These are phyloP conservation scores for Nakaseomyces nivariensis DNA, from an alignment of 1,139 yeast genomes.

Conservation along the genomic window DNA sequence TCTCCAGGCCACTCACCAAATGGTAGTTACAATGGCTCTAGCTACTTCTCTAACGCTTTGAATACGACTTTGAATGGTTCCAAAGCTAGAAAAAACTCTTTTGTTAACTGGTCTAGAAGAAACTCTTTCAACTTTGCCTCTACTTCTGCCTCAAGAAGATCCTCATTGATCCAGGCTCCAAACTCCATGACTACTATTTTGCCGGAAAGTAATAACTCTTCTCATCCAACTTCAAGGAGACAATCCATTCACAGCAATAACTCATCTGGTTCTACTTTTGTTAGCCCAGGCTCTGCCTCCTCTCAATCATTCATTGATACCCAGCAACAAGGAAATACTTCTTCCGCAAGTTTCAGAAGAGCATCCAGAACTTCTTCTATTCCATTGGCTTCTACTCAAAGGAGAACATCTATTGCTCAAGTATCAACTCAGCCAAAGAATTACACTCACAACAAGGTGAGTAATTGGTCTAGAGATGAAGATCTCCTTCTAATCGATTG, in stretches of 20 bases:
- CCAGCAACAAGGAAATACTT: background rate
- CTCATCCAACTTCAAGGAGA: slow-evolving; percentile 3
- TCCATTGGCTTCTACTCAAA: background rate
- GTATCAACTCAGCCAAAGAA: background rate
- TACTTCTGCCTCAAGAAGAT: slow-evolving; percentile 10
- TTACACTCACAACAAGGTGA: background rate
- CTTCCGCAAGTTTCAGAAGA: background rate
- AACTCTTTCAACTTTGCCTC: slow-evolving; percentile 4
- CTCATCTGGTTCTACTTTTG: background rate
- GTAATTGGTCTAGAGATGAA: slow-evolving; percentile 40
- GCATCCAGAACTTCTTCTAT: slow-evolving; percentile 2
- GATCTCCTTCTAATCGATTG: slow-evolving; percentile 61
- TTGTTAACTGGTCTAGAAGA: slow-evolving; percentile 9
- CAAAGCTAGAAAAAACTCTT: slow-evolving; percentile 2
- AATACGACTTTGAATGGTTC: background rate
- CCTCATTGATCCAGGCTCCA: slow-evolving; percentile 4
- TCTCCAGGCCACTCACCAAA: background rate
- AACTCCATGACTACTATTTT: background rate
- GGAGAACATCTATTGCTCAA: background rate
- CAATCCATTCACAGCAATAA: background rate
- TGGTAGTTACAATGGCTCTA: background rate
- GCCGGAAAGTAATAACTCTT: background rate
- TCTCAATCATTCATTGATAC: slow-evolving; percentile 4
- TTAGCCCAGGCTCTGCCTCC: background rate
- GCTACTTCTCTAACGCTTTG: background rate